A percentile compares a stretch with the other conserved stretches of the same genome.
Conservation (phyloP, 352 stramenopile species). For the Sclerospora graminicola region DNA sequence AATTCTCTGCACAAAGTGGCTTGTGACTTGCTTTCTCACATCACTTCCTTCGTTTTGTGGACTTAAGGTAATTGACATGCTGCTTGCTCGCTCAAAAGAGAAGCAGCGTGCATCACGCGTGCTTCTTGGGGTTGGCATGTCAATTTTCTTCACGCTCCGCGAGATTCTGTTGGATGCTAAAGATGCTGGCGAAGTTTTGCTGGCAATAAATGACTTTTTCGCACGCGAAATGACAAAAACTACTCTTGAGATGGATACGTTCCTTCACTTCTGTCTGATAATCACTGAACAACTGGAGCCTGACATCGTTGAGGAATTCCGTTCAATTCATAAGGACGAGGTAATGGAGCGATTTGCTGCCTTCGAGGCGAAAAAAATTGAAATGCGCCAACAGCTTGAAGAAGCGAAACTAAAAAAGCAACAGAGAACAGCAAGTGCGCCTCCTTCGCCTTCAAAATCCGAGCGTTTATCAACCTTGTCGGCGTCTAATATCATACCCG, state of each 20-base stretch:
- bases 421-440: constrained; percentile 25
- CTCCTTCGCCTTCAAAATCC: constrained; percentile 43
- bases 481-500: constrained; percentile 12
- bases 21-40: constrained; percentile 81
- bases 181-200: constrained; percentile 67
- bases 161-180: constrained; percentile 49
- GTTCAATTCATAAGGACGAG: constrained; percentile 68
- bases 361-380: constrained; percentile 78
- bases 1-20: constrained; percentile 82
- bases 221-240: constrained; percentile 60
- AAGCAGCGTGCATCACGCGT: constrained; percentile 61
- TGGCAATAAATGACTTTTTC: constrained; percentile 76
- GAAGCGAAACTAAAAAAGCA: constrained; percentile 42
- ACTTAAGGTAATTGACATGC: constrained; percentile 74
- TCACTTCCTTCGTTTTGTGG: constrained; percentile 56
- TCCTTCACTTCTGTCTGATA: constrained; percentile 46
- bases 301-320: constrained; percentile 62
- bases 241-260: constrained; percentile 55
- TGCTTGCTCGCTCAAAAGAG: constrained; percentile 48
- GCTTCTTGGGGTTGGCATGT: constrained; percentile 60
- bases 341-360: constrained; percentile 71
- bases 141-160: constrained; percentile 66
- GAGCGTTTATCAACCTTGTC: constrained; percentile 45
- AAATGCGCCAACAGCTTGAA: constrained; percentile 76
- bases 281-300: constrained; percentile 66